These are phyloP conservation scores for Xylariaceae sp. DNA, from an alignment of 2,329 filamentous ascomycete species.

Conservation along the genomic window DNA sequence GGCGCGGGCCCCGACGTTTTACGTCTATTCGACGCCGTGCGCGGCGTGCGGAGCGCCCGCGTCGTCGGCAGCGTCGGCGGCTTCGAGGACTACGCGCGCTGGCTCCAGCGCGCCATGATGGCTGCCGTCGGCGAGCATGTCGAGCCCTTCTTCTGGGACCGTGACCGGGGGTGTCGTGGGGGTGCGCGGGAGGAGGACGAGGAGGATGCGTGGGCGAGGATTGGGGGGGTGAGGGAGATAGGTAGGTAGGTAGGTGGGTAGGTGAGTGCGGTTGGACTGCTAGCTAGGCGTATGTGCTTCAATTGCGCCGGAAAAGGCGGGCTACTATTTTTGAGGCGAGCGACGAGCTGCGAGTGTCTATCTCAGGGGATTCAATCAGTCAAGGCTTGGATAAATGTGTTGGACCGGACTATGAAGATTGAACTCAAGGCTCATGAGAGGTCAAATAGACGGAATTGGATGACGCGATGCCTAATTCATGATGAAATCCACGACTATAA, in stretches of 20 bases:
- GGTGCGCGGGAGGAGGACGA: not conserved
- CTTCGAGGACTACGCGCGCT: slow-evolving; percentile 46
- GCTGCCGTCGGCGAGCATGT: slow-evolving; percentile 14
- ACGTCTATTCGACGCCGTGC: slow-evolving; percentile 45
- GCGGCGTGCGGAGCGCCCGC: slow-evolving; percentile 42
- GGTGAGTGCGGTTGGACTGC: not conserved
- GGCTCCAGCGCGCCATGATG: slow-evolving; percentile 45
- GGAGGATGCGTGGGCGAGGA: not conserved
- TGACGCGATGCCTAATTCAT: not conserved
- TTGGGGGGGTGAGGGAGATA: not conserved
- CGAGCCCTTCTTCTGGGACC: slow-evolving; percentile 18
- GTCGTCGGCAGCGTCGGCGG: slow-evolving; percentile 44
- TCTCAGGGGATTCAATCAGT: too few relatives aligned
- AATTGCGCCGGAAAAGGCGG: too few relatives aligned
- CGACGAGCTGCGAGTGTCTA: too few relatives aligned
- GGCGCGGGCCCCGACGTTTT: slow-evolving; percentile 42
- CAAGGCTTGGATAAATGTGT: too few relatives aligned
- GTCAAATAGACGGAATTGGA: not conserved
- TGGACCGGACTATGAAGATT: not conserved
- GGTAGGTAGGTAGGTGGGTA: not conserved
- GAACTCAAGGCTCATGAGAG: not conserved
- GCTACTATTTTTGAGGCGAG: too few relatives aligned
- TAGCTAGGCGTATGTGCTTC: too few relatives aligned
- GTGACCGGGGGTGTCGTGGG: slow-evolving; percentile 3
- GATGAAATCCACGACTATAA: not conserved